These are phyloP conservation scores for Pseudocercospora pini-densiflorae DNA, from an alignment of 2,329 filamentous ascomycete genomes.

Conservation along the genomic window DNA sequence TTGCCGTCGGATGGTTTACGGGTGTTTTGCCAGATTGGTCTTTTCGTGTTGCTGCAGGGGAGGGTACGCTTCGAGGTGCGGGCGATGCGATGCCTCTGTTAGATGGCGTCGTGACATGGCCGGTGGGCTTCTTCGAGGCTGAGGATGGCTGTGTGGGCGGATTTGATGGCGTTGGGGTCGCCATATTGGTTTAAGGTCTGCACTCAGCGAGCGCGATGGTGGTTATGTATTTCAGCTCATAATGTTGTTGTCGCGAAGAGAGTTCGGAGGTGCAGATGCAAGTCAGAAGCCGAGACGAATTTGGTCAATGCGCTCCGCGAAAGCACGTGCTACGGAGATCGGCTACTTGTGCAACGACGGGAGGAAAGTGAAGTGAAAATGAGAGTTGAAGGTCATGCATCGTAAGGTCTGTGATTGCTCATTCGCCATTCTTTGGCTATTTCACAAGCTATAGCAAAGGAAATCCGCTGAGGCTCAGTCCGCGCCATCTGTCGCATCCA, in stretches of 20 bases:
- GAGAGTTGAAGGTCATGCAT: not conserved
- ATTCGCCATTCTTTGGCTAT: constrained; percentile 16
- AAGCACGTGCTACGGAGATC: constrained; percentile 14
- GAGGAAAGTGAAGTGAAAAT: not conserved
- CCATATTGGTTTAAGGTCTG: constrained; percentile 24
- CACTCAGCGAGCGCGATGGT: constrained; percentile 7
- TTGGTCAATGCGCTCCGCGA: constrained; percentile 4
- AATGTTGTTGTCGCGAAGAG: constrained; percentile 9
- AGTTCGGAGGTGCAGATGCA: constrained; percentile 4
- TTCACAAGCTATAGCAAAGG: constrained; percentile 13
- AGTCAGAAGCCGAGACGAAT: not conserved
- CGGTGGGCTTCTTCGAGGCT: constrained; percentile 37
- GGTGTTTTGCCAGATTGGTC: constrained; percentile 46
- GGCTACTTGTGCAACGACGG: not conserved
- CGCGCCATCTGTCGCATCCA: not conserved
- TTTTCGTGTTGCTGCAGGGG: constrained; percentile 34
- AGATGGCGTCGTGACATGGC: constrained; percentile 41
- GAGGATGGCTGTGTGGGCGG: constrained; percentile 29
- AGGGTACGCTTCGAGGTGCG: constrained; percentile 38
- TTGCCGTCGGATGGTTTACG: constrained; percentile 37
- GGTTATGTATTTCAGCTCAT: constrained; percentile 5
- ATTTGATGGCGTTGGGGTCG: constrained; percentile 33
- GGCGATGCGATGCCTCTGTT: constrained; percentile 49
- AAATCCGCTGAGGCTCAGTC: constrained; percentile 5
- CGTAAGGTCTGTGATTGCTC: constrained; percentile 8